Conservation (phyloP, 768 basidiomycete genomes). For the Tricholoma bakamatsutake region DNA sequence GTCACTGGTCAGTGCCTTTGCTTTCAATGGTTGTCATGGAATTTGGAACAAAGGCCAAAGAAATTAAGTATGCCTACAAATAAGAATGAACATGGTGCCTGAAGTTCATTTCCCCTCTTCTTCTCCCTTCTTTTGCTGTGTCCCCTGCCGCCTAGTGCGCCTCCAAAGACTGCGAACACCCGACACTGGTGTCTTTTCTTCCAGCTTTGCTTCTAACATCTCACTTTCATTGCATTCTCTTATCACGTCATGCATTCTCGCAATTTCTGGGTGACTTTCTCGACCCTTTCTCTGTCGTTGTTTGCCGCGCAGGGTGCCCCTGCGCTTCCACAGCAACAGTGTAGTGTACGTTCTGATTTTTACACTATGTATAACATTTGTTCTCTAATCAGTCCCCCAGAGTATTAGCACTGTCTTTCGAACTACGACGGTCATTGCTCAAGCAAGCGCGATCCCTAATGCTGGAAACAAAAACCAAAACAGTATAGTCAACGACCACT, state of each 20-base stretch:
- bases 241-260: conserved; percentile 37
- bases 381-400: conserved; percentile 9
- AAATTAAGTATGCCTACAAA: no score
- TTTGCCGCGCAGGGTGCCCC: conserved; percentile 28
- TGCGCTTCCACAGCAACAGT: conserved; percentile 14
- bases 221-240: conserved; percentile 21
- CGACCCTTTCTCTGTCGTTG: conserved; percentile 32
- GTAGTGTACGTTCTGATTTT: conserved; percentile 14
- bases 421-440: conserved; percentile 33
- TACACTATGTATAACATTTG: not conserved
- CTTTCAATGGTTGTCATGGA: not conserved
- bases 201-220: conserved; percentile 23
- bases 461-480: conserved; percentile 7
- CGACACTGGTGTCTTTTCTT: conserved; percentile 54
- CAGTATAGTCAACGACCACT: not conserved
- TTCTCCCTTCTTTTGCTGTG: conserved; percentile 10
- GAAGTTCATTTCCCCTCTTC: conserved; percentile 2
- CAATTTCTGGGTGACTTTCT: conserved; percentile 32
- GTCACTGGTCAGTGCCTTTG: no score
- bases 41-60: not conserved
- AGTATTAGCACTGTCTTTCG: conserved; percentile 20
- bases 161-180: conserved; percentile 33
- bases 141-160: conserved; percentile 39
- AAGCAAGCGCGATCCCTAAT: conserved; percentile 17
- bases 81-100: not conserved